Evolutionary conservation across 2,329 filamentous ascomycete species (phyloP).

Genomic region (Capronia americana): DNA sequence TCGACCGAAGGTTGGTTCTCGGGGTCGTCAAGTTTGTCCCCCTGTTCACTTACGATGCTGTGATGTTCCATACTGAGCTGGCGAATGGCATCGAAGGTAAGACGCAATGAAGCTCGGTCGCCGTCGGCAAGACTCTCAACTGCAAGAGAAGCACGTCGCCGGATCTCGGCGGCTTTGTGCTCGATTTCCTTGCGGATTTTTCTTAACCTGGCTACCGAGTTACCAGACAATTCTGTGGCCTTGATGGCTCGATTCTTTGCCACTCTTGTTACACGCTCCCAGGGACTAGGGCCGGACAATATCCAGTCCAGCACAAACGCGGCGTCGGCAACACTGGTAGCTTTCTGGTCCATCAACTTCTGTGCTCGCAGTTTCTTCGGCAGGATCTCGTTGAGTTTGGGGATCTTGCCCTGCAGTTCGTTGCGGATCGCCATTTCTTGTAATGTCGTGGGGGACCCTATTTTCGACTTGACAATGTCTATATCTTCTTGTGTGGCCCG

Average conservation of each 20-base stretch:
- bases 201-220: slow-evolving; percentile 29
- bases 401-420: slow-evolving; percentile 48
- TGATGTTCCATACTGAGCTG: slow-evolving; percentile 34
- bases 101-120: slow-evolving; percentile 26
- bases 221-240: slow-evolving; percentile 30
- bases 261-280: slow-evolving; percentile 31
- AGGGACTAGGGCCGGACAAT: slow-evolving; percentile 45
- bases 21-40: slow-evolving; percentile 16
- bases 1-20: slow-evolving; percentile 18
- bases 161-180: slow-evolving; percentile 37
- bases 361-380: slow-evolving; percentile 57
- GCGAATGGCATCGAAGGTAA: slow-evolving; percentile 24
- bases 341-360: slow-evolving; percentile 68
- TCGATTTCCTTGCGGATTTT: slow-evolving; percentile 26
- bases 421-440: slow-evolving; percentile 28
- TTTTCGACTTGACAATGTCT: slow-evolving; percentile 48
- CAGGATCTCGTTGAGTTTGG: slow-evolving; percentile 53
- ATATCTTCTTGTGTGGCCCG: slow-evolving; percentile 53
- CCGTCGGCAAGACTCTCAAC: slow-evolving; percentile 29
- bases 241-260: slow-evolving; percentile 29
- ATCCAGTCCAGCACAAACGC: slow-evolving; percentile 62
- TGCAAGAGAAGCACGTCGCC: slow-evolving; percentile 43
- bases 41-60: slow-evolving; percentile 14
- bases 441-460: slow-evolving; percentile 37
- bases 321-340: slow-evolving; percentile 66